Conservation (phyloP, 192 early-diverging fungal species). For the Paraglomus occultum region DNA sequence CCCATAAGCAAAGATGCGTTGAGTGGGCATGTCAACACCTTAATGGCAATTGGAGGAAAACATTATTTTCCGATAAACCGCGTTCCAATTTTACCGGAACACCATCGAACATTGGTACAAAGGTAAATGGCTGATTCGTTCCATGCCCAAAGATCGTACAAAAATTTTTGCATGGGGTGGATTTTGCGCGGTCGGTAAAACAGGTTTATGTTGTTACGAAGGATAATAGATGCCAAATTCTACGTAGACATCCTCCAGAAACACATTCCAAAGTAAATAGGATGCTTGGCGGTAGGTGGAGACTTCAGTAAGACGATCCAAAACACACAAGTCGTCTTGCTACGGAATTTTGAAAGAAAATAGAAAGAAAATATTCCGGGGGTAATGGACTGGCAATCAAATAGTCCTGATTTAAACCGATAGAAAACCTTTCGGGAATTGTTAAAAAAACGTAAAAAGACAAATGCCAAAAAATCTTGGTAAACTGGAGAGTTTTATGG, state of each 20-base stretch:
- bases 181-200: constrained; percentile 4
- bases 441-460: constrained; percentile 9
- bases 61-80: constrained; percentile 15
- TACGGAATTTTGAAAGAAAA: not conserved
- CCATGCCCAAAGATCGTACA: constrained; percentile 7
- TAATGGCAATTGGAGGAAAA: not conserved
- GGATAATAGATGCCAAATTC: constrained; percentile 19
- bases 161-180: constrained; percentile 16
- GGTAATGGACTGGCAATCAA: constrained; percentile 12
- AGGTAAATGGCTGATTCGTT: no score
- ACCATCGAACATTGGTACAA: constrained; percentile 6
- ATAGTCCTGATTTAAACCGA: constrained; percentile 11
- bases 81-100: constrained; percentile 5
- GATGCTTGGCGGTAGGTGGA: not conserved
- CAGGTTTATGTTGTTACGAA: constrained; percentile 8
- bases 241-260: constrained; percentile 3
- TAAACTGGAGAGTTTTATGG: constrained; percentile 8
- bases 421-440: not conserved
- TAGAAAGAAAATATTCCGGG: constrained; percentile 2
- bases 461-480: constrained; percentile 12
- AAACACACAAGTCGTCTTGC: constrained; percentile 19
- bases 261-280: constrained; percentile 11
- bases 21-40: constrained; percentile 18
- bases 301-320: constrained; percentile 2
- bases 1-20: not conserved